phyloP scores from a whole-genome alignment of 192 early-diverging fungal species.

The Geosiphon pyriformis region DNA sequence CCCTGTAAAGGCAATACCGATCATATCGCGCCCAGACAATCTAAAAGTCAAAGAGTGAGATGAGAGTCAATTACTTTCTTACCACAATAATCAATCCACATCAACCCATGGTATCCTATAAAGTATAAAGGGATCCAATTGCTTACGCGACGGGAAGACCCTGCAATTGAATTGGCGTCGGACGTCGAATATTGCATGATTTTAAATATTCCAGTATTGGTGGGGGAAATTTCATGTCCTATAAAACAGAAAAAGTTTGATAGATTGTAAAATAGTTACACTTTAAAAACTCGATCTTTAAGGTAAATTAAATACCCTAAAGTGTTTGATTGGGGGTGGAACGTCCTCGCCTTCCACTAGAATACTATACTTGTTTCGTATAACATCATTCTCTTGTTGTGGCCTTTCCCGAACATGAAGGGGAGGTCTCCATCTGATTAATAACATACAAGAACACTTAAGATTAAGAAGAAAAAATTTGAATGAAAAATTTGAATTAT shows the following conservation, averaged over 20 bases:
- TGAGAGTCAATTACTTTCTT: not conserved
- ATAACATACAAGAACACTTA: not conserved
- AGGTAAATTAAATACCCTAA: constrained; percentile 38
- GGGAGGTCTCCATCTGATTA: constrained; percentile 70
- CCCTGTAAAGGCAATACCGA: constrained; percentile 97
- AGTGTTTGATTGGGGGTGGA: constrained; percentile 79
- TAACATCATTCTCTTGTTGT: constrained; percentile 41
- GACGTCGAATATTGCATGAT: constrained; percentile 75
- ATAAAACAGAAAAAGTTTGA: not conserved
- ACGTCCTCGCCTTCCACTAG: constrained; percentile 80
- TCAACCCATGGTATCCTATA: not conserved
- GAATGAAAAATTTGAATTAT: no score
- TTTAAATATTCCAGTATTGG: constrained; percentile 74
- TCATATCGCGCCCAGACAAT: constrained; percentile 92
- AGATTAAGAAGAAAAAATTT: not conserved
- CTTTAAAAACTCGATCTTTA: not conserved
- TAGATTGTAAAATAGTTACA: not conserved
- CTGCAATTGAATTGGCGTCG: constrained; percentile 96
- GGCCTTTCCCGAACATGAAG: constrained; percentile 58
- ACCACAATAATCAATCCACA: not conserved
- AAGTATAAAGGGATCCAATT: not conserved
- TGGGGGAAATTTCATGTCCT: constrained; percentile 81
- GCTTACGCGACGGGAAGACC: constrained; percentile 84
- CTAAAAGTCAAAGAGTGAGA: constrained; percentile 25
- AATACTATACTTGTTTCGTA: constrained; percentile 86